Evolutionary conservation across 179 eudicot genomes (phyloP).

Genomic region (Vitellaria paradoxa): DNA sequence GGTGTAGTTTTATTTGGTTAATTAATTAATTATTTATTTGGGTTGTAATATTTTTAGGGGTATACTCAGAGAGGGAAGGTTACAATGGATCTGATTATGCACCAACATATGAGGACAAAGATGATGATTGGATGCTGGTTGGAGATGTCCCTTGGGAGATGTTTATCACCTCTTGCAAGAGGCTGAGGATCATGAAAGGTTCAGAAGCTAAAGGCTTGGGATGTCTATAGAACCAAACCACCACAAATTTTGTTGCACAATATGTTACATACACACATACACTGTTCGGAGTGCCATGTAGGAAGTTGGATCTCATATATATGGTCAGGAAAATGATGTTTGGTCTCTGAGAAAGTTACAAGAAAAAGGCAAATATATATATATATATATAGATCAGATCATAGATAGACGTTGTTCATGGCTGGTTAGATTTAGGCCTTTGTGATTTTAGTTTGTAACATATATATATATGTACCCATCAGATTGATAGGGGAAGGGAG

Average conservation of each 20-base stretch:
- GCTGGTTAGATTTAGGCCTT: slow-evolving; percentile 4
- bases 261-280: too few species aligned
- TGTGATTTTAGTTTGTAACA: background rate
- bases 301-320: background rate
- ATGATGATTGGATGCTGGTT: slow-evolving; percentile 37
- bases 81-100: slow-evolving; percentile 31
- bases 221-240: slow-evolving; percentile 10
- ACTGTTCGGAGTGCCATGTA: too few species aligned
- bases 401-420: background rate
- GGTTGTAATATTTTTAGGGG: slow-evolving; percentile 5
- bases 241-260: background rate
- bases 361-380: too few species aligned
- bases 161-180: slow-evolving; percentile 39
- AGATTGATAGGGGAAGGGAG: background rate
- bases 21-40: background rate
- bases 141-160: slow-evolving; percentile 44
- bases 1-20: background rate
- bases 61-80: slow-evolving; percentile 25
- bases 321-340: background rate
- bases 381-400: background rate
- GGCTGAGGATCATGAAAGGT: slow-evolving; percentile 45
- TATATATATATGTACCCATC: background rate
- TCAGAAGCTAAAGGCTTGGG: slow-evolving; percentile 45
- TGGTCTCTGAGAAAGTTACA: background rate
- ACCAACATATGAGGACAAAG: slow-evolving; percentile 34